Conservation (phyloP, 176 grass and related monocot species). For the Avena insularis region DNA sequence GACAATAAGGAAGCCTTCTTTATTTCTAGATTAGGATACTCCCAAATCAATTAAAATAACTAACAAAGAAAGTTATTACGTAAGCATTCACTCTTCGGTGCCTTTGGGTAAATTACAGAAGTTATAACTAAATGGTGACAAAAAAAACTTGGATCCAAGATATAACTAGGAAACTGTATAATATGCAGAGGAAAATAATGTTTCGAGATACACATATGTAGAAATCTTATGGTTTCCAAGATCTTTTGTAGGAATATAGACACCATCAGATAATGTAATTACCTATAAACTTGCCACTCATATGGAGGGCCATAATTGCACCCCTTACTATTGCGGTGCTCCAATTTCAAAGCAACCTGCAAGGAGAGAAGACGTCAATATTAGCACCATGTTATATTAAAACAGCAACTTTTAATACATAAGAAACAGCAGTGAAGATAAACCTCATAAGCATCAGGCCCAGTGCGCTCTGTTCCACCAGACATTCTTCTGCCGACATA, state of each 20-base stretch:
- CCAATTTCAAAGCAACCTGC: slow-evolving; percentile 98
- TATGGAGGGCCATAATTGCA: slow-evolving; percentile 98
- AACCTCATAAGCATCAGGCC: slow-evolving; percentile 85
- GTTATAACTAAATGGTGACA: not conserved
- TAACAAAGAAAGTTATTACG: not conserved
- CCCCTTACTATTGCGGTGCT: slow-evolving; percentile 97
- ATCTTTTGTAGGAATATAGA: slow-evolving; percentile 10
- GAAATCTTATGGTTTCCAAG: slow-evolving; percentile 18
- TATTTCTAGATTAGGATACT: slow-evolving; percentile 19
- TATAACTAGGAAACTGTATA: not conserved
- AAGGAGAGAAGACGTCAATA: slow-evolving; percentile 22
- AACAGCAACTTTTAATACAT: not conserved
- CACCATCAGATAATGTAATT: slow-evolving; percentile 44
- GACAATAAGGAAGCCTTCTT: not conserved
- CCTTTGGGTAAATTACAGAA: slow-evolving; percentile 25
- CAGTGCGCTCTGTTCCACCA: slow-evolving; percentile 75
- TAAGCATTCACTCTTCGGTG: not conserved
- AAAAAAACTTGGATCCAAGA: slow-evolving; percentile 20
- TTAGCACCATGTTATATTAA: slow-evolving; percentile 24
- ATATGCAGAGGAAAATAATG: not conserved
- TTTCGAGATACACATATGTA: slow-evolving; percentile 30
- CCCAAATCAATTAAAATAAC: slow-evolving; percentile 11
- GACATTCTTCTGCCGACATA: slow-evolving; percentile 89
- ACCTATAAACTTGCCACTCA: slow-evolving; percentile 99
- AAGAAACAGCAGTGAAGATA: not conserved